phyloP scores from a whole-genome alignment of 495 filamentous ascomycete species.

The Aspergillus nanangensis region DNA sequence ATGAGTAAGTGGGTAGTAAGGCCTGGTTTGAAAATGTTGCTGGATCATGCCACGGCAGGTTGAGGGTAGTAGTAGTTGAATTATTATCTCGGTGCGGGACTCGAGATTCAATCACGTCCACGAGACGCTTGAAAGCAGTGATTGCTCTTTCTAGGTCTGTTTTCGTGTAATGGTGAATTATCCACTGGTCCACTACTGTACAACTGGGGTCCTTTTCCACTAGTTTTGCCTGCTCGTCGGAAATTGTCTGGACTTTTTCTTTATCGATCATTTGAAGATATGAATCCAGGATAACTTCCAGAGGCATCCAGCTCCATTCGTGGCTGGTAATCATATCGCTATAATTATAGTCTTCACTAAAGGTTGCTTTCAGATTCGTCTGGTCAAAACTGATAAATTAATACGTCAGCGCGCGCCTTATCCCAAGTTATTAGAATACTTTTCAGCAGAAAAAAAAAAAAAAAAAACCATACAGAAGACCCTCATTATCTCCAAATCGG shows the following conservation, averaged over 20 bases:
- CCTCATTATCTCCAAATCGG: constrained; percentile 8
- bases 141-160: constrained; percentile 6
- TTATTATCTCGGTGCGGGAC: not conserved
- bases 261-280: constrained; percentile 13
- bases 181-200: not conserved
- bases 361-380: constrained; percentile 9
- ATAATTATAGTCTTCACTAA: constrained; percentile 5
- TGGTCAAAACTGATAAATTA: constrained; percentile 12
- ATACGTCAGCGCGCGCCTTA: constrained; percentile 3
- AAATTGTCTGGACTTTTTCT: constrained; percentile 7
- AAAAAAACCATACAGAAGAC: constrained; percentile 8
- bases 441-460: not conserved
- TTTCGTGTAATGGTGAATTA: constrained; percentile 8
- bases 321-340: not conserved
- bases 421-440: not conserved
- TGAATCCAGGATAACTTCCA: constrained; percentile 11
- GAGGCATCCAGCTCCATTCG: constrained; percentile 13
- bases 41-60: constrained; percentile 10
- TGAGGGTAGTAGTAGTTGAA: not conserved
- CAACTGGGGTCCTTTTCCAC: constrained; percentile 3
- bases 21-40: not conserved
- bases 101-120: constrained; percentile 5
- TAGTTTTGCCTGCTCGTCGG: constrained; percentile 4
- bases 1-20: not conserved
- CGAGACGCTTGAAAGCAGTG: constrained; percentile 7